Percentiles rank a stretch among this genome's conserved stretches.
Evolutionary conservation across 2,329 filamentous ascomycete genomes (phyloP).

Genomic region (Colletotrichum sp.): DNA sequence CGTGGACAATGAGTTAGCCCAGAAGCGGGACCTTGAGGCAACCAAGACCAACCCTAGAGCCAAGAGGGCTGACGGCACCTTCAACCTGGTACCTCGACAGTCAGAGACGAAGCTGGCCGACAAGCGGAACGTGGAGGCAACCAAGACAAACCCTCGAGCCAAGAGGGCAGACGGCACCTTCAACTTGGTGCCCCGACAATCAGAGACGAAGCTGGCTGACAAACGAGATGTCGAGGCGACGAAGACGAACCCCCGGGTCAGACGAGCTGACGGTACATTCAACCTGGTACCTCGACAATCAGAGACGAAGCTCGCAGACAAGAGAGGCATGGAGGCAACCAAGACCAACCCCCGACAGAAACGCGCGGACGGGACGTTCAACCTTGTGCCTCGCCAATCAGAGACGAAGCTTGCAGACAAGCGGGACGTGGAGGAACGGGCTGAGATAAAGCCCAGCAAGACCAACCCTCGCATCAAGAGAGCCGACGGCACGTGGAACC

Average conservation of each 20-base stretch:
- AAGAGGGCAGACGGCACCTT: background rate
- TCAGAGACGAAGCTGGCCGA: accelerated
- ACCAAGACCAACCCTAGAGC: background rate
- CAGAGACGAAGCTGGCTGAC: background rate
- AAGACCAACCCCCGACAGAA: background rate
- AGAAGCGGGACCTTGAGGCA: background rate
- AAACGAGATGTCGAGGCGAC: background rate
- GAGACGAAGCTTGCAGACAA: background rate
- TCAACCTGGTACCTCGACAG: background rate
- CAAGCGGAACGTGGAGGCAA: background rate
- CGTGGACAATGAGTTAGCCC: accelerated
- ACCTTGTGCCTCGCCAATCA: background rate
- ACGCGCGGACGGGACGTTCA: background rate
- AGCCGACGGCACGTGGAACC: background rate
- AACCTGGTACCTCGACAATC: background rate
- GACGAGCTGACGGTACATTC: background rate
- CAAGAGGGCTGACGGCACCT: background rate
- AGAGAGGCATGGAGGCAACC: background rate
- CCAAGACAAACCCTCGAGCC: background rate
- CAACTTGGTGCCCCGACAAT: background rate
- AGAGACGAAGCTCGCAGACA: background rate
- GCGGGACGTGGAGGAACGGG: background rate
- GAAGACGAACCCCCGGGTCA: background rate
- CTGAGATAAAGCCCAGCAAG: background rate
- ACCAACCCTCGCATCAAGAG: background rate